phyloP scores from a whole-genome alignment of 164 flowering plant genomes.

The Nymphaea thermarum region DNA sequence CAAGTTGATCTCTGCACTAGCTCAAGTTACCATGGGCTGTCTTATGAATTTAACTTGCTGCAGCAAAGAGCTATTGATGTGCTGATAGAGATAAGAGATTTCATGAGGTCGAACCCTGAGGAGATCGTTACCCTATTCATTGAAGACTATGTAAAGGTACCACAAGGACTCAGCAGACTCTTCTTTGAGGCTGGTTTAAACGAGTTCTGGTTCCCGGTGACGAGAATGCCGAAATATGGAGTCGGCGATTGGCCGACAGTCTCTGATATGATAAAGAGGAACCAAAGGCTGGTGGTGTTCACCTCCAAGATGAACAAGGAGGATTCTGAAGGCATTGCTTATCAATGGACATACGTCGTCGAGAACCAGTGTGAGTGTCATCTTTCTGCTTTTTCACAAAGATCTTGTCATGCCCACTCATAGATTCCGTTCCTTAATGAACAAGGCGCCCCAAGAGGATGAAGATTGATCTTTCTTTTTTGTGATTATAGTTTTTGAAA shows the following conservation, averaged over 20 bases:
- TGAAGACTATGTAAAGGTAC: conserved; percentile 74
- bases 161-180: conserved; percentile 59
- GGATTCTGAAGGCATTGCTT: conserved; percentile 79
- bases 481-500: no score
- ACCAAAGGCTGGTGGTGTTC: conserved; percentile 81
- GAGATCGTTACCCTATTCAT: conserved; percentile 70
- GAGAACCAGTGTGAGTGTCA: conserved; percentile 80
- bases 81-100: conserved; percentile 48
- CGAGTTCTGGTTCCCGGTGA: conserved; percentile 78
- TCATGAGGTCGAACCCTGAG: conserved; percentile 45
- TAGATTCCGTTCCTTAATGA: no score
- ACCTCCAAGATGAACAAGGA: conserved; percentile 73
- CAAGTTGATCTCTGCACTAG: no score
- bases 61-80: conserved; percentile 77
- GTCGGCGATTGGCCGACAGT: conserved; percentile 69
- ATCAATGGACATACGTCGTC: conserved; percentile 68
- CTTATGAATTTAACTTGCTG: neutral
- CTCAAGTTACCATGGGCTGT: no score
- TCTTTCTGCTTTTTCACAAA: neutral
- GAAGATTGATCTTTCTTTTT: no score
- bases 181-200: conserved; percentile 68
- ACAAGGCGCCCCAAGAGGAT: no score
- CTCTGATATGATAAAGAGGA: conserved; percentile 55
- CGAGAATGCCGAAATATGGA: conserved; percentile 79
- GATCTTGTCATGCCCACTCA: no score